Conservation (phyloP, 2,329 filamentous ascomycete species). For the Talaromyces marneffei region DNA sequence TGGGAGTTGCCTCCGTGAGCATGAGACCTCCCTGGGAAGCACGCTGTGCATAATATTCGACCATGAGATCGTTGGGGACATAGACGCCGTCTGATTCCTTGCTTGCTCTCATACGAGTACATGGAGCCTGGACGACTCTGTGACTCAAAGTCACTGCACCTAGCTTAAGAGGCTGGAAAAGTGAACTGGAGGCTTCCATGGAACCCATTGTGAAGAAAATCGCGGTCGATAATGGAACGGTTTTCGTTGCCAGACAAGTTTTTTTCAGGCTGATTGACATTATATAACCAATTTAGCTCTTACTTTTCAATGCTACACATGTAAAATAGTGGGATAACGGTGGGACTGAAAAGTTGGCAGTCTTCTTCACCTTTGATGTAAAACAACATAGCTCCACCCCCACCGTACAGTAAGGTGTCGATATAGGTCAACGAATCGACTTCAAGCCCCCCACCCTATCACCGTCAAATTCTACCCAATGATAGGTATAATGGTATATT, state of each 20-base stretch:
- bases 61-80: slow-evolving; percentile 35
- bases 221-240: background rate
- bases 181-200: background rate
- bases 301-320: background rate
- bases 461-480: background rate
- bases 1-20: slow-evolving; percentile 52
- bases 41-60: slow-evolving; percentile 50
- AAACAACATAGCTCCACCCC: background rate
- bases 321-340: background rate
- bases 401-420: background rate
- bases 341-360: background rate
- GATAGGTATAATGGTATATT: background rate
- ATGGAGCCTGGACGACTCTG: slow-evolving; percentile 48
- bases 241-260: background rate
- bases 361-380: background rate
- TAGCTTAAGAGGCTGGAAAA: slow-evolving; percentile 27
- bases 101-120: slow-evolving; percentile 44
- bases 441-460: background rate
- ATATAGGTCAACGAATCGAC: background rate
- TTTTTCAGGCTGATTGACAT: background rate
- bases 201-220: background rate
- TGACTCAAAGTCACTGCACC: slow-evolving; percentile 33
- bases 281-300: background rate
- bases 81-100: slow-evolving; percentile 34
- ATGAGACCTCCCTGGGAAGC: slow-evolving; percentile 47